A percentile compares a stretch with the other conserved stretches of the same genome.
Conservation (phyloP, 2,329 filamentous ascomycete species). For the Sporothrix variecibatus region DNA sequence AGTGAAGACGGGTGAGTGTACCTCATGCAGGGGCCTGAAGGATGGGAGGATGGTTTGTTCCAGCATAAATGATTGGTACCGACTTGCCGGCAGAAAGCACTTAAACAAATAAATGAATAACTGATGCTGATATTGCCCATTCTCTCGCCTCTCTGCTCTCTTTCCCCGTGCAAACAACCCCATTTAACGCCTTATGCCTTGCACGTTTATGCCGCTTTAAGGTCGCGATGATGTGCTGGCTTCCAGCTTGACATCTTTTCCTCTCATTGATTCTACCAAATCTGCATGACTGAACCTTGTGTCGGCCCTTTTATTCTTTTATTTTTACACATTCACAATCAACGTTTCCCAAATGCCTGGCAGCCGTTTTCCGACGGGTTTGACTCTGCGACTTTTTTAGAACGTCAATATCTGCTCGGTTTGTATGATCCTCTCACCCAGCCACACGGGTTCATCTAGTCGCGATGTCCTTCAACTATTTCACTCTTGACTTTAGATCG, state of each 20-base stretch:
- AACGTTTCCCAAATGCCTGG: background rate
- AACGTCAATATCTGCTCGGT: background rate
- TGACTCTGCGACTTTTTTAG: background rate
- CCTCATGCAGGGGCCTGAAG: background rate
- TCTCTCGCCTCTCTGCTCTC: too few species aligned
- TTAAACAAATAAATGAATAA: background rate
- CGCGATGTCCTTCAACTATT: background rate
- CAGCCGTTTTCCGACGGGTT: too few species aligned
- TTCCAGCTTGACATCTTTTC: background rate
- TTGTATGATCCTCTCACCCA: background rate
- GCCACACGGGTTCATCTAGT: background rate
- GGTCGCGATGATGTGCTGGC: background rate
- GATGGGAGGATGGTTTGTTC: background rate
- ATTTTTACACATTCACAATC: background rate
- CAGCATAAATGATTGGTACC: background rate
- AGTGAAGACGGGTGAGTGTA: background rate
- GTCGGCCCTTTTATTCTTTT: background rate
- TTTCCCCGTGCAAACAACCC: background rate
- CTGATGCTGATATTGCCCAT: background rate
- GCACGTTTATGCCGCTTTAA: background rate
- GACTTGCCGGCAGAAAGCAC: slow-evolving; percentile 9
- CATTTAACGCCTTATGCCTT: slow-evolving; percentile 8
- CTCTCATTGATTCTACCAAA: background rate
- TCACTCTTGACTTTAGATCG: too few species aligned
- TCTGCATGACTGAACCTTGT: background rate